Base-by-base conservation (phyloP, 1,284 basidiomycete species). In the Mixia osmundae region DNA sequence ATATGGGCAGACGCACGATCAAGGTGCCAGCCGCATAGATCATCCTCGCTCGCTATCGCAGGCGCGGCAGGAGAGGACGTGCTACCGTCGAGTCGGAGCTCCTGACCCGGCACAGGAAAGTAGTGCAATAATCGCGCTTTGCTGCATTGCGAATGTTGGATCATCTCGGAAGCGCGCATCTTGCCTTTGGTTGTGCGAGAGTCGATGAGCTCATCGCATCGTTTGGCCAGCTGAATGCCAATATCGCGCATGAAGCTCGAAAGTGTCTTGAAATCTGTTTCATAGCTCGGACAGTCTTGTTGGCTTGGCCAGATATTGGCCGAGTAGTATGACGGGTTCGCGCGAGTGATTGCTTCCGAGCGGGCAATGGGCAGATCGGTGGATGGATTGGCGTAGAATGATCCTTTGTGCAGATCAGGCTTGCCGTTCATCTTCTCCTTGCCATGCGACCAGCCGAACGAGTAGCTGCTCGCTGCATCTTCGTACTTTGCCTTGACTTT, bases 351-450 rank as follows among this genome's bases (percentile, higher is more conserved):
- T n/a, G n/a, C n/a, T n/a, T n/a, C n/a, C n/a, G n/a, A n/a, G n/a
- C n/a, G n/a, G n/a, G n/a, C n/a, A n/a, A n/a, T n/a, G n/a, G n/a
- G n/a, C n/a, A n/a, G n/a, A n/a, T 82, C 76, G 2, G 73, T 51
- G 11, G 73, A 57, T 3, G 80, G 80, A 51, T 91, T 91, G 31
- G 78, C 80, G 54, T 91, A 91, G 58, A 71, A 91, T 0, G 76
- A 80, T 2, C 83, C 85, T 54, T 91, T 89, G 44, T 83, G 61
- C 1, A 64, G 63, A 55, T 89, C 83, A 47, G 73, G 76, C 50
- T 69, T 73, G 21, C 82, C 82, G 48, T 89, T 89, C 82, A 87
- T 89, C 25, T 85, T 70, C 64, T 89, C 83, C n/a, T 87, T 87
- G 35, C 83, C 83, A 57, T 83, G 76, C 27, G 74, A 78, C 83